Conservation (phyloP, 208 protist species). For the Acanthamoeba castellanii region DNA sequence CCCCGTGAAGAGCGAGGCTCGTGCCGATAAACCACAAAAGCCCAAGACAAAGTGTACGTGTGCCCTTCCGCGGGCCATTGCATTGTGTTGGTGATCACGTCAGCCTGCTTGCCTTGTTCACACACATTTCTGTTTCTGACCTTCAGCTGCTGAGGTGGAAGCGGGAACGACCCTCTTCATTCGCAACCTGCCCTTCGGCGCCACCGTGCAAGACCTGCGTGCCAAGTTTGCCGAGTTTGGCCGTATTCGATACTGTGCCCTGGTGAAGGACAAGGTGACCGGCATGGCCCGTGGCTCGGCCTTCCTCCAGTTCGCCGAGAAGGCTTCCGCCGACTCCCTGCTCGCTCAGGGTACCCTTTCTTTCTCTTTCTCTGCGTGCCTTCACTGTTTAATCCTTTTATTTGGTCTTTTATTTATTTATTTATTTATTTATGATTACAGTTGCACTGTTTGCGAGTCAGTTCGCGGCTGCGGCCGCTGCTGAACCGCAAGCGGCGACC, state of each 20-base stretch:
- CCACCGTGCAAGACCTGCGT: neutral
- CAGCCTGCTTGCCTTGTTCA: neutral
- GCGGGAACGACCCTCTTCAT: constrained; percentile 36
- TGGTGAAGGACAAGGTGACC: constrained; percentile 45
- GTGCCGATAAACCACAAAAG: neutral
- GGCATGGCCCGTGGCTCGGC: constrained; percentile 26
- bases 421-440: neutral
- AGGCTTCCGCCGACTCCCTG: neutral
- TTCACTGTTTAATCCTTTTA: neutral
- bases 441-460: constrained; percentile 29
- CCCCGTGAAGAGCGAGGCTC: neutral
- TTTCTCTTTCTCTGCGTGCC: neutral
- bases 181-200: constrained; percentile 36
- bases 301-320: constrained; percentile 46
- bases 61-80: neutral
- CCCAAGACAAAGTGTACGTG: neutral
- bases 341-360: neutral
- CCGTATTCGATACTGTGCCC: neutral
- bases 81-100: neutral
- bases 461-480: neutral
- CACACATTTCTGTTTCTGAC: neutral
- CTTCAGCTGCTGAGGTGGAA: neutral
- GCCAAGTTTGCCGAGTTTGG: constrained; percentile 40
- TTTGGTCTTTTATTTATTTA: too few species aligned
- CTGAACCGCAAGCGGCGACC: neutral